Percentiles rank a stretch among this genome's conserved stretches.
Evolutionary conservation across 106 monocot genomes (phyloP).

Genomic region (Dendrobium chrysotoxum): DNA sequence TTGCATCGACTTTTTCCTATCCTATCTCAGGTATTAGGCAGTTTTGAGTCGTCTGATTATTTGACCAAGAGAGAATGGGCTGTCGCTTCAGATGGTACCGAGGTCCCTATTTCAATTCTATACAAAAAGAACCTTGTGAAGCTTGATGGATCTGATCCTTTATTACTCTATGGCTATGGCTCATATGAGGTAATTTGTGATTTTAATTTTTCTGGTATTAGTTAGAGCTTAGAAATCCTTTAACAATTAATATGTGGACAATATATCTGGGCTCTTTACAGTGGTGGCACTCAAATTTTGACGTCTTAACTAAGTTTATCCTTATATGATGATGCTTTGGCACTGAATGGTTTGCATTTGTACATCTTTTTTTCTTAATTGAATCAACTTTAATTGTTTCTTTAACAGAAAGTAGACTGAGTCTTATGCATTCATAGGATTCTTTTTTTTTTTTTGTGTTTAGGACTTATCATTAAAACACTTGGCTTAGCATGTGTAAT

Average conservation of each 20-base stretch:
- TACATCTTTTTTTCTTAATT: background rate
- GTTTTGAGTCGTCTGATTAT: constrained; percentile 88
- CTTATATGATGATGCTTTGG: background rate
- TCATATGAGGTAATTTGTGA: constrained; percentile 72
- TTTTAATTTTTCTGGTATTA: constrained; percentile 1
- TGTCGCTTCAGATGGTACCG: constrained; percentile 69
- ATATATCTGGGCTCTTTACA: background rate
- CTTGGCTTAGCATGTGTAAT: no score
- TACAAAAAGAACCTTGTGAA: constrained; percentile 75
- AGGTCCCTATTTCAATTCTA: constrained; percentile 82
- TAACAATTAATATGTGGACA: background rate
- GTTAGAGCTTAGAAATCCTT: background rate
- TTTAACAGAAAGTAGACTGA: background rate
- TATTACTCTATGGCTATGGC: constrained; percentile 91
- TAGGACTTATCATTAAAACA: background rate
- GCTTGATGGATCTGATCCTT: constrained; percentile 88
- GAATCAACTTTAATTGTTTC: background rate
- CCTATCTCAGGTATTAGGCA: constrained; percentile 64
- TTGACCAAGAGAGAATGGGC: constrained; percentile 97
- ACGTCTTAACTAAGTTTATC: no score
- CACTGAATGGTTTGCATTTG: background rate
- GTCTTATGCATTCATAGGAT: background rate
- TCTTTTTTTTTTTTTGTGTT: background rate
- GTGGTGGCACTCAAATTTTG: background rate
- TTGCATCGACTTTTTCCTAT: background rate